phyloP scores from a whole-genome alignment of 78 protist species.

The Anaeramoeba flamelloides region DNA sequence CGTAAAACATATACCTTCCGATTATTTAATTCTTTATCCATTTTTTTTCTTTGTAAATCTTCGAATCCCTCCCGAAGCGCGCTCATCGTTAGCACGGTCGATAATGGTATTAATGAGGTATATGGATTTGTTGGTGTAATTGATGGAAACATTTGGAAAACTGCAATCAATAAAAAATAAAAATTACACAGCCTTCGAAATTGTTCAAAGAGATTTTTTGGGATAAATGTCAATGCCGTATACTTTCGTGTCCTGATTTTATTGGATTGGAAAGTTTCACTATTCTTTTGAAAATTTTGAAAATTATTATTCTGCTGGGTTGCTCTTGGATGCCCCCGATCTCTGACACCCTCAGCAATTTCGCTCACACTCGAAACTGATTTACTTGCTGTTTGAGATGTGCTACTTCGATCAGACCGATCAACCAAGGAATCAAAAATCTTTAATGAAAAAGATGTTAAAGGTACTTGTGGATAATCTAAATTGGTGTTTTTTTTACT shows the following conservation, averaged over 20 bases:
- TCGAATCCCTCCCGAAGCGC: slow-evolving; percentile 15
- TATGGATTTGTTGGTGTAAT: slow-evolving; percentile 27
- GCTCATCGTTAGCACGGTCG: neutral
- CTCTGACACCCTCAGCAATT: no score
- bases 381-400: no score
- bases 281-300: no score
- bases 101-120: slow-evolving; percentile 14
- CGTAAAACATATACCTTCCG: slow-evolving; percentile 10
- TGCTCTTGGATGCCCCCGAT: no score
- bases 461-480: no score
- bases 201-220: slow-evolving; percentile 22
- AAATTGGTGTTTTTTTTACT: no score
- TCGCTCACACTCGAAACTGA: no score
- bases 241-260: slow-evolving; percentile 16
- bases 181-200: slow-evolving; percentile 35
- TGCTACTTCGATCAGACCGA: no score
- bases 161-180: slow-evolving; percentile 54
- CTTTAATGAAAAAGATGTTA: no score
- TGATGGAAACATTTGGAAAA: slow-evolving; percentile 16
- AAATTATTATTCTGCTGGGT: no score
- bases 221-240: neutral
- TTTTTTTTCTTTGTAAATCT: slow-evolving; percentile 18
- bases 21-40: slow-evolving; percentile 25
- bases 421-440: no score
- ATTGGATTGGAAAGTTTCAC: no score